Evolutionary conservation across 345 rosid genomes (phyloP), one percentile per base, ranked within the genome.

Genomic region (Salix exigua): DNA sequence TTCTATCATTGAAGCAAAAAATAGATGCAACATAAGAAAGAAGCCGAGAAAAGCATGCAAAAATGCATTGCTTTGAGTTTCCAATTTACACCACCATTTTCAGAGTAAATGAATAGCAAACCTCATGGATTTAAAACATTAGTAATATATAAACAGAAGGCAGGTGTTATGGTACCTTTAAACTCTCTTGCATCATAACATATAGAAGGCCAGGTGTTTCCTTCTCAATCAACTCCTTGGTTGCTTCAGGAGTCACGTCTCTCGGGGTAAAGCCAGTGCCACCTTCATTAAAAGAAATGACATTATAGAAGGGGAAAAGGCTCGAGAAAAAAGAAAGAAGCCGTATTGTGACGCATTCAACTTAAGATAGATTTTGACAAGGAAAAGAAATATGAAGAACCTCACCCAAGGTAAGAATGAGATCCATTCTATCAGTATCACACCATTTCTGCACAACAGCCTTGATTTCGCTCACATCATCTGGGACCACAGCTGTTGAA

Each of bases 221-320:
- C 82, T 83, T 92, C 89, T 92, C 82, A 77, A 93, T 93, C 86
- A 93, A 63, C 82, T 86, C 81, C 79, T 96, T 93, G 18, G 97
- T 91, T 82, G 97, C 97, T 88, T 95, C 97, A 73, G 97, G 99
- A 73, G 98, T 92, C 82, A 96, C 94, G 79, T 92, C 98, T 86
- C 99, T 92, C 3, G 98, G 97, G 25, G 92, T 90, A 82, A 86
- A 96, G 82, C 97, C 99, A 75, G 97, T 96, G 74, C 99, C 98
- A 71, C 99, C 96, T 96, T 71, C 62, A 73, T 75, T 28, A 55
- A 79, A 73, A 65, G 80, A 82, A 71, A 77, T 21, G 48, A 28
- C 25, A 16, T 74, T 38, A 66, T 30, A 69, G 28, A 44, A 64
- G 19, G 68, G 25, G 63, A 26, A 66, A 61, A 70, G 66, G 19